Conservation (phyloP, 2,329 filamentous ascomycete genomes). For the Pseudocercospora macadamiae region DNA sequence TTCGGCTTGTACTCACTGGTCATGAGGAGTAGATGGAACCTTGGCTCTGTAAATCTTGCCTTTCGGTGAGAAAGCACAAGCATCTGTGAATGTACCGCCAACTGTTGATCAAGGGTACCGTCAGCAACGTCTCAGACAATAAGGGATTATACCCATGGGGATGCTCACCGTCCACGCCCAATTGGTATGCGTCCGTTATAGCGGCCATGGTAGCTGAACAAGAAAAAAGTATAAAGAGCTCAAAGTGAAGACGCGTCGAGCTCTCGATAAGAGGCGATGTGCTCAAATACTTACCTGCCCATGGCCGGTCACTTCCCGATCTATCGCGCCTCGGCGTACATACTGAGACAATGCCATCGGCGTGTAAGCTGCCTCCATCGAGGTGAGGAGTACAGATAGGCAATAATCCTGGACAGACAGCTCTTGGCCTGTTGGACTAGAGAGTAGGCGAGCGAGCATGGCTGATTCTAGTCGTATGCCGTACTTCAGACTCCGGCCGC, state of each 20-base stretch:
- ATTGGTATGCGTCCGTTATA: constrained; percentile 24
- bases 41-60: constrained; percentile 32
- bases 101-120: background rate
- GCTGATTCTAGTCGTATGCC: too few relatives aligned
- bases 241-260: background rate
- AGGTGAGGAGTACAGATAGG: constrained; percentile 1
- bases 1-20: constrained; percentile 19
- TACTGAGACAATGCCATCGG: background rate
- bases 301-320: background rate
- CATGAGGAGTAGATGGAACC: constrained; percentile 32
- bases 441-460: background rate
- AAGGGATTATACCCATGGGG: too few relatives aligned
- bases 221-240: background rate
- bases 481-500: background rate
- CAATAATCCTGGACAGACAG: background rate
- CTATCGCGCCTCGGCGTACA: background rate
- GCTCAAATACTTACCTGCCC: constrained; percentile 16
- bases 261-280: background rate
- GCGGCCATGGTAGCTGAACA: constrained; percentile 16
- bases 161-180: too few relatives aligned
- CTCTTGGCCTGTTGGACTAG: background rate
- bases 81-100: constrained; percentile 34
- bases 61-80: constrained; percentile 31
- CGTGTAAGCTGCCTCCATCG: background rate
- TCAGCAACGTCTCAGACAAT: too few relatives aligned